These are phyloP conservation scores for Mantamonas sphyraenae DNA, from an alignment of 78 protist species.

Conservation along the genomic window DNA sequence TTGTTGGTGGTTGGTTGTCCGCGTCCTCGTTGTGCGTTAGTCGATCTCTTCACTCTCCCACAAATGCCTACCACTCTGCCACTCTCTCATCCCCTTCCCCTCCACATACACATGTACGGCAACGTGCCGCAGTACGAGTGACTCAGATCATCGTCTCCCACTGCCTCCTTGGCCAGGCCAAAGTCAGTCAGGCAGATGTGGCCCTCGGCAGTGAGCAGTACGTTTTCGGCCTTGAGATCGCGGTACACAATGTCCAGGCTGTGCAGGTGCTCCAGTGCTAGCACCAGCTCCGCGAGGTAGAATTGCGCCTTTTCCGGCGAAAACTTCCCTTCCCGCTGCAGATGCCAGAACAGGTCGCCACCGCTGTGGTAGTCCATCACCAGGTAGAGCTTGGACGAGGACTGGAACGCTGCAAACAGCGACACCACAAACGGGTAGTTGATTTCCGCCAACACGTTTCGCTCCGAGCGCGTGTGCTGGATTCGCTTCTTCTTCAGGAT, in stretches of 20 bases:
- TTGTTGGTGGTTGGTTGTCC: no score
- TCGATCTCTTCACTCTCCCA: no score
- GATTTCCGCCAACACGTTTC: conserved; percentile 5
- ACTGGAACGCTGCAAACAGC: conserved; percentile 63
- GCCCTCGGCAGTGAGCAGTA: conserved; percentile 47
- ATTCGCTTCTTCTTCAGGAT: conserved; percentile 29
- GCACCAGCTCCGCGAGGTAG: conserved; percentile 71
- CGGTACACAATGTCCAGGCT: conserved; percentile 73
- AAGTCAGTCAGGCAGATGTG: conserved; percentile 92
- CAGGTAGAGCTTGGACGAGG: conserved; percentile 66
- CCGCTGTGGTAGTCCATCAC: conserved; percentile 67
- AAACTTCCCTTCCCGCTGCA: conserved; percentile 66
- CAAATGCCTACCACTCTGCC: no score
- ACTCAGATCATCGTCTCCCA: no score
- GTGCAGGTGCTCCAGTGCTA: conserved; percentile 39
- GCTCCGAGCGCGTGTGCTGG: no score
- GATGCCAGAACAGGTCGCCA: conserved; percentile 81
- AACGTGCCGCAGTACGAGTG: no score
- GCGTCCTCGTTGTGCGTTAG: no score
- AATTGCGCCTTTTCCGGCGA: conserved; percentile 61
- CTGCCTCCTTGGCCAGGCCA: conserved; percentile 85
- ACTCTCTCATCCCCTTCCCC: no score
- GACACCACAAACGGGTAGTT: conserved; percentile 60
- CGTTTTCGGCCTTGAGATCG: conserved; percentile 64
- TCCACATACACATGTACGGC: no score